Evolutionary conservation across 2,329 filamentous ascomycete species (phyloP).

Genomic region (Clonostachys rhizophaga): DNA sequence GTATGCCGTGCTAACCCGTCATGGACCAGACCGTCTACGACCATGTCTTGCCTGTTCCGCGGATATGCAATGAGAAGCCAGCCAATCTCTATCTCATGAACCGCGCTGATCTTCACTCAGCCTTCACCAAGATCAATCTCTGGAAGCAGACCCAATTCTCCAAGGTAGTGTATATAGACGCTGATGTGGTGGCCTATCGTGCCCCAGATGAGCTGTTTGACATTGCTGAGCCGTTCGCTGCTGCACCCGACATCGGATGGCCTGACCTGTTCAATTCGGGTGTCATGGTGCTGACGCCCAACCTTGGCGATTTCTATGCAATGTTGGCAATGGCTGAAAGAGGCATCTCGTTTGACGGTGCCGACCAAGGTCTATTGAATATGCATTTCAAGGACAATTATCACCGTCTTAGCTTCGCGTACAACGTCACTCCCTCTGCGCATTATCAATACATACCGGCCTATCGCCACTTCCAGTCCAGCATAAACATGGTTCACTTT

Average conservation of each 20-base stretch:
- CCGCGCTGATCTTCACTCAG: slow-evolving; percentile 81
- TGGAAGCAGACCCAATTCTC: slow-evolving; percentile 90
- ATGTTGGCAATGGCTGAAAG: slow-evolving; percentile 77
- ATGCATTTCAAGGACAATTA: slow-evolving; percentile 84
- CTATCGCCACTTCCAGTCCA: slow-evolving; percentile 86
- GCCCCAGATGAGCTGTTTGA: slow-evolving; percentile 92
- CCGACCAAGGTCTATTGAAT: slow-evolving; percentile 92
- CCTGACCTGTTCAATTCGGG: slow-evolving; percentile 98
- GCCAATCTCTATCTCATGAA: slow-evolving; percentile 90
- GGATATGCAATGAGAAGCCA: slow-evolving; percentile 67
- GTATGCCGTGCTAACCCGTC: neutral
- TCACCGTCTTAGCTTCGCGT: slow-evolving; percentile 88
- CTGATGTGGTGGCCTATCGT: slow-evolving; percentile 85
- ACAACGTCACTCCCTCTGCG: slow-evolving; percentile 94
- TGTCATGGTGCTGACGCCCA: slow-evolving; percentile 85
- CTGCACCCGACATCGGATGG: slow-evolving; percentile 95
- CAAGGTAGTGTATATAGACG: slow-evolving; percentile 91
- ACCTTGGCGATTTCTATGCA: slow-evolving; percentile 83
- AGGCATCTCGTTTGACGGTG: slow-evolving; percentile 93
- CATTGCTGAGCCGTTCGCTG: slow-evolving; percentile 52
- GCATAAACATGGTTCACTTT: slow-evolving; percentile 89
- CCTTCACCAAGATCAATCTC: slow-evolving; percentile 93
- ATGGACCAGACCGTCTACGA: slow-evolving; percentile 72
- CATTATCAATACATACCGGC: slow-evolving; percentile 98
- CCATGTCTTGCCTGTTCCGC: slow-evolving; percentile 78